phyloP scores from a whole-genome alignment of 2,329 filamentous ascomycete genomes.

The Zasmidium angulare region DNA sequence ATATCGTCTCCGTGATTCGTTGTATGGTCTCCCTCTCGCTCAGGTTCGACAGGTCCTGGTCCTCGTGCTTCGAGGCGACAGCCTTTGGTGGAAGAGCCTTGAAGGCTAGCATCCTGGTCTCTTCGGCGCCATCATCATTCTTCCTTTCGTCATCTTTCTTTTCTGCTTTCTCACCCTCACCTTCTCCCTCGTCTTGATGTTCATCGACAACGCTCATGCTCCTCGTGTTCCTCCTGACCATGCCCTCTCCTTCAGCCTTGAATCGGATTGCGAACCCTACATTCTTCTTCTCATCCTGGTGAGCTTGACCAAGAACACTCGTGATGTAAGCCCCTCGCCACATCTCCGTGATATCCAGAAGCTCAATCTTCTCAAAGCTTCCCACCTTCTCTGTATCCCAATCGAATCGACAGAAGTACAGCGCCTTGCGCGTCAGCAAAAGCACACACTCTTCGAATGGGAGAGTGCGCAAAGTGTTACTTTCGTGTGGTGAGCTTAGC shows the following conservation, averaged over 20 bases:
- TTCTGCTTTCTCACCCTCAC: slow-evolving; percentile 3
- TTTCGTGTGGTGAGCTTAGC: slow-evolving; percentile 70
- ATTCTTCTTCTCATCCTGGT: slow-evolving; percentile 76
- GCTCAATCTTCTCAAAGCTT: slow-evolving; percentile 81
- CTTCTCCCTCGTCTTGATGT: slow-evolving; percentile 26
- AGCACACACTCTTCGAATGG: slow-evolving; percentile 88
- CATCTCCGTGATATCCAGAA: slow-evolving; percentile 71
- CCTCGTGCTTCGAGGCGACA: slow-evolving; percentile 35
- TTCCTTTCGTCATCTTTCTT: slow-evolving; percentile 16
- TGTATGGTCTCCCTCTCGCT: slow-evolving; percentile 58
- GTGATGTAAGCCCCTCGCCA: slow-evolving; percentile 87
- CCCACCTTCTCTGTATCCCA: slow-evolving; percentile 94
- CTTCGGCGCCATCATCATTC: slow-evolving; percentile 8
- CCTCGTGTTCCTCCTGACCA: slow-evolving; percentile 80
- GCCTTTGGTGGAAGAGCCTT: slow-evolving; percentile 55
- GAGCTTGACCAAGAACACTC: slow-evolving; percentile 74
- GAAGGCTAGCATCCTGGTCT: slow-evolving; percentile 51
- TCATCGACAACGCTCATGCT: slow-evolving; percentile 65
- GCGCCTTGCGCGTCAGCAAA: slow-evolving; percentile 76
- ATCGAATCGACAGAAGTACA: slow-evolving; percentile 90
- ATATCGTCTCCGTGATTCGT: slow-evolving; percentile 73
- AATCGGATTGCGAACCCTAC: slow-evolving; percentile 82
- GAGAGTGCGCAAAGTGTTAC: slow-evolving; percentile 65
- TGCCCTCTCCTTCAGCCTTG: slow-evolving; percentile 62
- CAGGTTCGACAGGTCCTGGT: slow-evolving; percentile 34